These are phyloP conservation scores for Apophysomyces trapeziformis DNA, from an alignment of 371 early-diverging fungal species.

Conservation along the genomic window DNA sequence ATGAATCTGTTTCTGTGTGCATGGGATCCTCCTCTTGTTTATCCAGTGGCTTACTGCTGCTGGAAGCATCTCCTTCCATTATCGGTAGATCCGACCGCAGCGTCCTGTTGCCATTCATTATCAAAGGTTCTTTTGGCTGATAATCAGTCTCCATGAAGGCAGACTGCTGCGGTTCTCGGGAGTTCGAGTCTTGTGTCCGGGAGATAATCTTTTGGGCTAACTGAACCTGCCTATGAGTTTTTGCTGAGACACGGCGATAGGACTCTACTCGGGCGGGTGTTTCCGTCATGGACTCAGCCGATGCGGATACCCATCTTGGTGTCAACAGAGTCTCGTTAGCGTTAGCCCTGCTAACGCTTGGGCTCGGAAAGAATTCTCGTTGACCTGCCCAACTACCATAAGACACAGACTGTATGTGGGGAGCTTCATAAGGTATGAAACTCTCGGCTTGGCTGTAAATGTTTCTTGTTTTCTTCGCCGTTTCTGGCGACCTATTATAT, in stretches of 20 bases:
- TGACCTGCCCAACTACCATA: neutral
- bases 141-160: constrained; percentile 5
- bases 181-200: neutral
- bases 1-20: neutral
- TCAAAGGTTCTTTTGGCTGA: neutral
- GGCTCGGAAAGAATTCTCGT: constrained; percentile 1
- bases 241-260: constrained; percentile 5
- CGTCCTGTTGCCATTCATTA: constrained; percentile 9
- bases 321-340: neutral
- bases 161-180: constrained; percentile 10
- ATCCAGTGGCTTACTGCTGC: neutral
- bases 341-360: neutral
- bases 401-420: neutral
- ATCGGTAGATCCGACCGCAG: constrained; percentile 2
- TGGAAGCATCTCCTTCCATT: neutral
- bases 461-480: constrained; percentile 1
- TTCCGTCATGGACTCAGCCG: constrained; percentile 1
- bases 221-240: neutral
- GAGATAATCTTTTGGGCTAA: constrained; percentile 3
- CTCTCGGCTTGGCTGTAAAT: neutral
- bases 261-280: neutral
- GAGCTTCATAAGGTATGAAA: constrained; percentile 8
- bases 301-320: neutral
- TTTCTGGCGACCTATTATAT: neutral
- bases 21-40: neutral